Conservation (phyloP, 2,329 filamentous ascomycete genomes). For the Bipolaris cookei region DNA sequence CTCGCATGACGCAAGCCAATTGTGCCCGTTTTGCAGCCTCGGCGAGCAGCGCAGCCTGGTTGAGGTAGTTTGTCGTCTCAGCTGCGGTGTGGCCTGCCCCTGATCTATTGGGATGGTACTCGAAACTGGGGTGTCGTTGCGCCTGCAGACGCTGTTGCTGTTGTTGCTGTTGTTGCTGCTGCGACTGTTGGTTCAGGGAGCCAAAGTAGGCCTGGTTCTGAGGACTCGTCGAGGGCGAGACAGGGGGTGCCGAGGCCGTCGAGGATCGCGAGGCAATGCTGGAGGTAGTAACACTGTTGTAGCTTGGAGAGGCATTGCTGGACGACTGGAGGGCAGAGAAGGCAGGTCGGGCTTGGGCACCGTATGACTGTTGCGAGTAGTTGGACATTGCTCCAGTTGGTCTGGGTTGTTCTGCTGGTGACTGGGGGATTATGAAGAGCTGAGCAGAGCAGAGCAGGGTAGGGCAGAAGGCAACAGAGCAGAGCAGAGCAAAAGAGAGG, state of each 20-base stretch:
- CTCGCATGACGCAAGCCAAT: conserved; percentile 85
- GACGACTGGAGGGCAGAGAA: conserved; percentile 48
- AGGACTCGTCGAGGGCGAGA: conserved; percentile 44
- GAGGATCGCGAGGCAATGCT: conserved; percentile 48
- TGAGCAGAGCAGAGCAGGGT: neutral
- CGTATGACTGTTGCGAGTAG: conserved; percentile 27
- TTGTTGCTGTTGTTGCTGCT: conserved; percentile 38
- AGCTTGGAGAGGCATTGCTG: conserved; percentile 40
- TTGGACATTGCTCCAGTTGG: conserved; percentile 27
- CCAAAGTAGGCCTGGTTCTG: conserved; percentile 44
- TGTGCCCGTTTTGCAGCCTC: conserved; percentile 94
- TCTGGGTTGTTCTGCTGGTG: neutral
- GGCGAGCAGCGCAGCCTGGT: conserved; percentile 83
- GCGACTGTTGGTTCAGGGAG: conserved; percentile 37
- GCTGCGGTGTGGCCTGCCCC: conserved; percentile 47
- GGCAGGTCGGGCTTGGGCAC: conserved; percentile 37
- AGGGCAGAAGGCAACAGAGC: neutral
- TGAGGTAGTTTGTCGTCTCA: conserved; percentile 69
- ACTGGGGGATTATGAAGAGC: neutral
- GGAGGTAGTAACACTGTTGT: conserved; percentile 52
- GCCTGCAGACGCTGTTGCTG: conserved; percentile 39
- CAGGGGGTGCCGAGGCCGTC: conserved; percentile 41
- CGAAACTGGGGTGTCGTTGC: conserved; percentile 39
- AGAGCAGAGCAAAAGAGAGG: conserved; percentile 3
- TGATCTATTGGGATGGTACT: conserved; percentile 45